Conservation (phyloP, 2,329 filamentous ascomycete genomes). For the Fusarium irregulare region DNA sequence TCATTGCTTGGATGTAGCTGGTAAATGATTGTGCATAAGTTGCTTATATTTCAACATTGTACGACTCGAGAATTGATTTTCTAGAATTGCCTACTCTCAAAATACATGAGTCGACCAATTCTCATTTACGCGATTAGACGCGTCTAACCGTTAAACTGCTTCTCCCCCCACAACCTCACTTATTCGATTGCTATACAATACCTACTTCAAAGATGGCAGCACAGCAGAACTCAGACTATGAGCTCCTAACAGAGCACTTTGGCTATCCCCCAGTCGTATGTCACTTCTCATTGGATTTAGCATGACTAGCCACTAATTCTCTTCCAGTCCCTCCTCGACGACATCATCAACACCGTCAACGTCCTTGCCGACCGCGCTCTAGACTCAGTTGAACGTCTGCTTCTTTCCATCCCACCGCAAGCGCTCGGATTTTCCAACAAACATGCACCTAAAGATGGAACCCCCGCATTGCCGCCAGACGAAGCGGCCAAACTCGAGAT, state of each 20-base stretch:
- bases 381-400: conserved; percentile 85
- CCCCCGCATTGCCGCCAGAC: conserved; percentile 53
- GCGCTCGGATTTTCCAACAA: conserved; percentile 80
- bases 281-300: conserved; percentile 27
- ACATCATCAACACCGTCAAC: conserved; percentile 97
- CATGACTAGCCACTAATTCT: neutral
- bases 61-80: neutral
- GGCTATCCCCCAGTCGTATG: conserved; percentile 91
- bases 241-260: conserved; percentile 93
- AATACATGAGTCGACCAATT: conserved; percentile 12
- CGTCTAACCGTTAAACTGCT: conserved; percentile 15
- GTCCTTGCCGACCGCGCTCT: conserved; percentile 91
- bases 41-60: neutral
- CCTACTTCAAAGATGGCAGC: conserved; percentile 45
- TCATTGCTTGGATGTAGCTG: neutral
- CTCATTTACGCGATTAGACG: conserved; percentile 33
- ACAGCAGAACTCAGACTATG: conserved; percentile 62
- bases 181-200: neutral
- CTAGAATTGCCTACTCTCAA: neutral
- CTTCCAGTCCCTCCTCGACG: conserved; percentile 86
- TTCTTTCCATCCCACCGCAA: conserved; percentile 78
- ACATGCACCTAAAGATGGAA: conserved; percentile 52
- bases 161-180: neutral
- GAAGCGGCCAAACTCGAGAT: conserved; percentile 73
- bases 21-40: neutral